A percentile compares a stretch with the other conserved stretches of the same genome.
Conservation (phyloP, 768 basidiomycete species). For the Kwoniella bestiolae region DNA sequence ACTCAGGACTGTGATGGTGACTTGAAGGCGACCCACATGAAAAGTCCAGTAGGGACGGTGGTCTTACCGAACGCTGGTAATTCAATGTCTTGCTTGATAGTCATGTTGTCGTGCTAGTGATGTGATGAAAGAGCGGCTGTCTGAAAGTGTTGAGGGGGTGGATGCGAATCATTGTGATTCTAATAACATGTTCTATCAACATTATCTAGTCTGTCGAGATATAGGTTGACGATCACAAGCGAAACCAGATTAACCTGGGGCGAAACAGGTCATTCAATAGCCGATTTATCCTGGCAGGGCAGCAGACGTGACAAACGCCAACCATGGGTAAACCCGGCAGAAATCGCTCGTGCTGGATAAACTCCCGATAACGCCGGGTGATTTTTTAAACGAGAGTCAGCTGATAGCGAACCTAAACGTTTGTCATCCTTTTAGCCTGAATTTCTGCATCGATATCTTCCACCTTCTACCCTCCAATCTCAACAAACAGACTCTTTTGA, state of each 20-base stretch:
- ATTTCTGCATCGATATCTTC: background rate
- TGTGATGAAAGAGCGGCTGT: background rate
- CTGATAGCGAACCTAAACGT: background rate
- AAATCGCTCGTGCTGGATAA: background rate
- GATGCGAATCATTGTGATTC: background rate
- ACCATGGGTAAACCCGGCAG: background rate
- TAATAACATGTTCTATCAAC: no score
- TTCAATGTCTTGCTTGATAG: constrained; percentile 3
- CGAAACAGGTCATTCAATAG: background rate
- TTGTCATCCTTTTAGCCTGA: background rate
- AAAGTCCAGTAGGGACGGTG: constrained; percentile 23
- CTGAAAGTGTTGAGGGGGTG: background rate
- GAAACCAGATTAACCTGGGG: no score
- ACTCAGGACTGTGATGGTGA: background rate
- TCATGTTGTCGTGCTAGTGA: background rate
- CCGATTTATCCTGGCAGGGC: background rate
- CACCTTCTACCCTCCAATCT: background rate
- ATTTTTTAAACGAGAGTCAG: background rate
- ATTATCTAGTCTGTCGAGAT: no score
- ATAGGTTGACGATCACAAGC: no score
- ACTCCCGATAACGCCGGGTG: background rate
- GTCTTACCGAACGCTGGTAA: constrained; percentile 19
- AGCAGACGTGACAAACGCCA: background rate
- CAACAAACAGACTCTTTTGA: background rate
- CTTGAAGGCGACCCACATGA: constrained; percentile 12